Evolutionary conservation across 73 alveolate species (phyloP).

Genomic region (Paramecium octaurelia): DNA sequence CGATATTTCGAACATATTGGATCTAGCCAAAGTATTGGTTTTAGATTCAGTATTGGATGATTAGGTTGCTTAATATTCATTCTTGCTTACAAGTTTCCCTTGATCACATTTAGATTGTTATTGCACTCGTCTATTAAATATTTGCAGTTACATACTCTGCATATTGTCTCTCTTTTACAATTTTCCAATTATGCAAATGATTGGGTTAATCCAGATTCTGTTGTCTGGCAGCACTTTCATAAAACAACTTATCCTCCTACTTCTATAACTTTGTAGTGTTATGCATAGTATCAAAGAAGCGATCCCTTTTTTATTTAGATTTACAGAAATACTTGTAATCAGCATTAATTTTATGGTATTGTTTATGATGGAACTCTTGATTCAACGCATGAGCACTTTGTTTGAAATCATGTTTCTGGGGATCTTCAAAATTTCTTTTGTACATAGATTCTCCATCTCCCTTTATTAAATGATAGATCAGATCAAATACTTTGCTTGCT

Average conservation of each 20-base stretch:
- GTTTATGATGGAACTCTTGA: not conserved
- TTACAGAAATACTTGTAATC: not conserved
- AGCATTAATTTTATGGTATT: slow-evolving; percentile 35
- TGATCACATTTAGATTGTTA: not conserved
- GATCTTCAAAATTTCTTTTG: slow-evolving; percentile 46
- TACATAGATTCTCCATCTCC: slow-evolving; percentile 48
- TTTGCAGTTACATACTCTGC: slow-evolving; percentile 42
- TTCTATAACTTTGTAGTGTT: slow-evolving; percentile 3
- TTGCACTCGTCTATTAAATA: slow-evolving; percentile 32
- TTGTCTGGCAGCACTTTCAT: slow-evolving; percentile 35
- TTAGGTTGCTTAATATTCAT: not conserved
- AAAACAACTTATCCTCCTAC: not conserved
- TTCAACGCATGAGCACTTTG: not conserved
- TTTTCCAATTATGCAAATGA: slow-evolving; percentile 59
- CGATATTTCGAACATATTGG: slow-evolving; percentile 56
- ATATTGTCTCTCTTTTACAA: slow-evolving; percentile 57
- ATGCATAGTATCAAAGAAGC: slow-evolving; percentile 49
- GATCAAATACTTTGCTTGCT: slow-evolving; percentile 3
- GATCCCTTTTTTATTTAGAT: not conserved
- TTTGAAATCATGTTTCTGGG: slow-evolving; percentile 24
- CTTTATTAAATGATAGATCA: not conserved
- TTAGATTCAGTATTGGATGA: not conserved
- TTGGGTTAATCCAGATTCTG: slow-evolving; percentile 35
- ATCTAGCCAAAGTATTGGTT: not conserved
- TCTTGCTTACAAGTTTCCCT: not conserved